Evolutionary conservation across 148 eudicot species (phyloP).

Genomic region (Heliamphora exappendiculata): DNA sequence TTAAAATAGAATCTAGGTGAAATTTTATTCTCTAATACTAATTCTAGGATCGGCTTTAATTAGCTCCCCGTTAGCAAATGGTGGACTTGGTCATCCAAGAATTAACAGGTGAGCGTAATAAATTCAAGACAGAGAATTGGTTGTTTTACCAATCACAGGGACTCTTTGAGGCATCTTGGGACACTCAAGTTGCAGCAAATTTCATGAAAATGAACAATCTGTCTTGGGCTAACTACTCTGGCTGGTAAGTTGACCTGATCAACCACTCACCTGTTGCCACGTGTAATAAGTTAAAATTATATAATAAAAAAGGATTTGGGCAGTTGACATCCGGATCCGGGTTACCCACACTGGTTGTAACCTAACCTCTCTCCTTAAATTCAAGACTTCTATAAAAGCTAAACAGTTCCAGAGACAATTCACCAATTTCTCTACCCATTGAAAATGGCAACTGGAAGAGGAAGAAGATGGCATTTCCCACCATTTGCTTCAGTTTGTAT

Average conservation of each 20-base stretch:
- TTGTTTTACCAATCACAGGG: not conserved
- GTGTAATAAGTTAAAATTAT: not conserved
- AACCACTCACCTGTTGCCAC: not conserved
- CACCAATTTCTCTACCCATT: not conserved
- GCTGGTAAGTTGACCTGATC: constrained; percentile 5
- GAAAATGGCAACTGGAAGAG: constrained; percentile 6
- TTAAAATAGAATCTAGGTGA: too few species aligned
- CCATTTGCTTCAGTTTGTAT: constrained; percentile 6
- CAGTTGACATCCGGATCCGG: not conserved
- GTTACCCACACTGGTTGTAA: not conserved
- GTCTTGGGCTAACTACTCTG: not conserved
- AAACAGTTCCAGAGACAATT: not conserved
- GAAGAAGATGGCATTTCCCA: too few species aligned
- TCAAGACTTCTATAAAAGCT: not conserved
- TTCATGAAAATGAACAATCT: constrained; percentile 1
- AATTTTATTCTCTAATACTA: too few species aligned
- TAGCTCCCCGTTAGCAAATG: too few species aligned
- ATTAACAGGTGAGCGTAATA: too few species aligned
- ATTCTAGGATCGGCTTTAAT: too few species aligned
- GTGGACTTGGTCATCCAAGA: too few species aligned
- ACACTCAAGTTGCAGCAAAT: not conserved
- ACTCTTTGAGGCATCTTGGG: not conserved
- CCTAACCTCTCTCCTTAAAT: not conserved
- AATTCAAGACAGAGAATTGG: too few species aligned
- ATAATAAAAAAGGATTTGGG: not conserved